Evolutionary conservation across 192 early-diverging fungal species (phyloP).

Genomic region (Diversispora epigaea): DNA sequence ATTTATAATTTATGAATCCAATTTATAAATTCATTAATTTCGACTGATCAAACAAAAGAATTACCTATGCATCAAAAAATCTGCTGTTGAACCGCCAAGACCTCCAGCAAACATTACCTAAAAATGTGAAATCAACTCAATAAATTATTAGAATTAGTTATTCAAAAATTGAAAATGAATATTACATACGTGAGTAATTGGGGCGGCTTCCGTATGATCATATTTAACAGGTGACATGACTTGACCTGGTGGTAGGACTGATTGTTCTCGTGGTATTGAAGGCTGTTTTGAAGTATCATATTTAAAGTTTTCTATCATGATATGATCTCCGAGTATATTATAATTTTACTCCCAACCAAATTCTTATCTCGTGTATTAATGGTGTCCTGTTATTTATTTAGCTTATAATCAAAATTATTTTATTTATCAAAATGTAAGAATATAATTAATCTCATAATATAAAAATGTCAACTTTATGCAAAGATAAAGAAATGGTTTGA

Average conservation of each 20-base stretch:
- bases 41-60: background rate
- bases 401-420: too few relatives aligned
- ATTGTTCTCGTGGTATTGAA: background rate
- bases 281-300: background rate
- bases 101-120: slow-evolving; percentile 54
- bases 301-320: background rate
- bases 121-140: background rate
- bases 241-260: background rate
- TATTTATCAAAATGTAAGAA: too few relatives aligned
- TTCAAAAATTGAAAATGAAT: background rate
- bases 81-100: slow-evolving; percentile 52
- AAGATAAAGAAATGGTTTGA: too few relatives aligned
- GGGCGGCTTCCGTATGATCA: background rate
- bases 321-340: background rate
- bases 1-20: background rate
- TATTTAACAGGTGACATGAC: background rate
- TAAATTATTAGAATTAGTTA: background rate
- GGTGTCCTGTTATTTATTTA: too few relatives aligned
- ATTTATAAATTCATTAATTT: background rate
- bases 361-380: too few relatives aligned
- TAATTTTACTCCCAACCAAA: too few relatives aligned
- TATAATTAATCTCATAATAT: too few relatives aligned
- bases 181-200: background rate
- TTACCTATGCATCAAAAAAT: slow-evolving; percentile 61
- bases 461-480: too few relatives aligned